Evolutionary conservation across 2,329 filamentous ascomycete species (phyloP), one percentile per base, ranked within the genome.

Genomic region (Colletotrichum orbiculare): DNA sequence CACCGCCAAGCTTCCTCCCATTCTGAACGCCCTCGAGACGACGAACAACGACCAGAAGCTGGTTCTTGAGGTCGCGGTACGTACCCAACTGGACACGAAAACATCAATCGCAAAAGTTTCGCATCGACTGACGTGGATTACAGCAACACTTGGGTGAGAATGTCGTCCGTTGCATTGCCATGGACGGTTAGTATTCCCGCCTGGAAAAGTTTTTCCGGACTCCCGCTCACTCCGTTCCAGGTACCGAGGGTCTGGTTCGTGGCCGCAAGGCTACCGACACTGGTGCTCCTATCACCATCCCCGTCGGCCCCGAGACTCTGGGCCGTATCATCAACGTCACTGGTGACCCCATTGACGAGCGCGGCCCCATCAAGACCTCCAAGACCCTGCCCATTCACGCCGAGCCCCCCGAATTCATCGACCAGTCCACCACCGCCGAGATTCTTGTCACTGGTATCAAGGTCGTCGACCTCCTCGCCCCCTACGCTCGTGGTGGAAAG

Each of bases 241-340:
- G 93, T 96, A 99, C 95, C 81, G 96, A 98, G 88, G 96, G 96
- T 96, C 93, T 99, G 76, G 92, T 95, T 81, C 95, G 96, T 89
- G 96, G 96, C 80, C 85, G 89, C 78, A 87, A 88, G 82, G 93
- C 90, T 74, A 83, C 82, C 75, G 96, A 99, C 84, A 97, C 95
- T 79, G 96, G 96, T 80, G 85, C 89, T 73, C 96, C 96, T 79
- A 99, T 99, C 87, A 94, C 88, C 84, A 94, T 99, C 76, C 95
- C 95, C 79, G 95, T 98, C 83, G 96, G 96, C 77, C 88, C 89
- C 79, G 92, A 86, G 80, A 97, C 94, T 73, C 92, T 99, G 75
- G 96, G 96, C 78, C 96, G 96, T 87, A 99, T 99, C 89, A 94
- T 99, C 87, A 99, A 99, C 90, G 96, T 99, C 85, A 99, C 96